Evolutionary conservation across 2,329 filamentous ascomycete genomes (phyloP).

Genomic region (Cordyceps cicadae): DNA sequence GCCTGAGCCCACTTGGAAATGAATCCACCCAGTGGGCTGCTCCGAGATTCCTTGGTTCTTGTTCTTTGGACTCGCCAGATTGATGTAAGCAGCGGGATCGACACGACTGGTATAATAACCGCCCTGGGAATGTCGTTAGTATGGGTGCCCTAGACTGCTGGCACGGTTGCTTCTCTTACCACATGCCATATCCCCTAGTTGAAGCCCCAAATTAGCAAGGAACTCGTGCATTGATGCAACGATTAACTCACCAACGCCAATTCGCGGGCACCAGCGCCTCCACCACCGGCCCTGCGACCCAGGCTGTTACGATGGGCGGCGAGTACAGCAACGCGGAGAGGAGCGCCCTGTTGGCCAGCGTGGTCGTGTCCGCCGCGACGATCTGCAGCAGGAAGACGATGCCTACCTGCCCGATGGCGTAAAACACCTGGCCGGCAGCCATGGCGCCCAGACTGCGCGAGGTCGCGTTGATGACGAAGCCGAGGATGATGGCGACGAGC

Average conservation of each 20-base stretch:
- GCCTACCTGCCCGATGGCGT: conserved; percentile 50
- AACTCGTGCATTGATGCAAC: no score
- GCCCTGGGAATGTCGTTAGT: conserved; percentile 24
- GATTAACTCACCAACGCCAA: conserved; percentile 42
- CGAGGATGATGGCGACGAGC: conserved; percentile 45
- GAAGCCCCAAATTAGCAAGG: neutral
- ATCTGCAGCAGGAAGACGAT: conserved; percentile 55
- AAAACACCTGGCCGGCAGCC: conserved; percentile 50
- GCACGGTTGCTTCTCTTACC: conserved; percentile 17
- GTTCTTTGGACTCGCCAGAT: conserved; percentile 44
- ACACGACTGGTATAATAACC: conserved; percentile 48
- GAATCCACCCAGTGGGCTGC: conserved; percentile 13
- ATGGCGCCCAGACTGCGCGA: conserved; percentile 46
- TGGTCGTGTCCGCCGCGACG: conserved; percentile 55
- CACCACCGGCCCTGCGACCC: conserved; percentile 38
- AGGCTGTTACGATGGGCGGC: conserved; percentile 53
- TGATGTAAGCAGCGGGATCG: conserved; percentile 44
- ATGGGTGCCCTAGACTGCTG: neutral
- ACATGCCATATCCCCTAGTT: conserved; percentile 48
- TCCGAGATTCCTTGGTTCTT: conserved; percentile 31
- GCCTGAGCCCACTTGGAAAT: neutral
- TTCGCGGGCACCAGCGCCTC: conserved; percentile 35
- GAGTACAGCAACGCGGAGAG: conserved; percentile 50
- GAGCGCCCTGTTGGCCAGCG: conserved; percentile 50
- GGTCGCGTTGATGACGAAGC: conserved; percentile 49